Evolutionary conservation across 2,329 filamentous ascomycete genomes (phyloP).

Genomic region (Cucurbitaria berberidis): DNA sequence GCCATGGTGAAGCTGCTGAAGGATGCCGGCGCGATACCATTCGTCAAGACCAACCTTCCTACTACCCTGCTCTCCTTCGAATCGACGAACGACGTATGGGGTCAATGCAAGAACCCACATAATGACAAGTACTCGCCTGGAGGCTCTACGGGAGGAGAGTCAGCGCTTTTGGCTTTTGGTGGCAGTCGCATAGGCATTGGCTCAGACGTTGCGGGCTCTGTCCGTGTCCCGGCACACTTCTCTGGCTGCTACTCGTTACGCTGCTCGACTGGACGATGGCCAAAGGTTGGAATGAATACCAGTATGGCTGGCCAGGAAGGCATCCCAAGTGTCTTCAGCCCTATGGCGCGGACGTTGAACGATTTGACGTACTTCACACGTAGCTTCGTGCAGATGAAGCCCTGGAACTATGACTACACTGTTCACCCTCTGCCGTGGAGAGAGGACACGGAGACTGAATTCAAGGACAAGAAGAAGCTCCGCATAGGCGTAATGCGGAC

Average conservation of each 20-base stretch:
- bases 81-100: conserved; percentile 81
- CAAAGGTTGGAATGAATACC: conserved; percentile 80
- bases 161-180: conserved; percentile 79
- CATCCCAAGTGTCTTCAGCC: conserved; percentile 85
- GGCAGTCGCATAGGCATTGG: conserved; percentile 87
- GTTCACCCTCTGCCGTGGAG: conserved; percentile 88
- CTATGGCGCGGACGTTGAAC: conserved; percentile 85
- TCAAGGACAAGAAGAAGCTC: conserved; percentile 66
- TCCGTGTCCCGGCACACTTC: conserved; percentile 86
- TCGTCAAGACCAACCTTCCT: conserved; percentile 90
- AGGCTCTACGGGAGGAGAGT: conserved; percentile 86
- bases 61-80: conserved; percentile 88
- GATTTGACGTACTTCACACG: conserved; percentile 86
- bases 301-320: conserved; percentile 94
- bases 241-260: conserved; percentile 85
- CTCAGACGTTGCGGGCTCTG: conserved; percentile 88
- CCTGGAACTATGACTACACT: conserved; percentile 87
- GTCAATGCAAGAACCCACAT: conserved; percentile 80
- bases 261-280: conserved; percentile 90
- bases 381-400: conserved; percentile 77
- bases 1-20: conserved; percentile 77
- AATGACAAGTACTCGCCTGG: conserved; percentile 84
- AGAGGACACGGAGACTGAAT: conserved; percentile 64
- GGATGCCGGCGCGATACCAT: conserved; percentile 85
- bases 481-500: conserved; percentile 78